phyloP scores from a whole-genome alignment of 371 early-diverging fungal genomes.

The Apophysomyces sp. region DNA sequence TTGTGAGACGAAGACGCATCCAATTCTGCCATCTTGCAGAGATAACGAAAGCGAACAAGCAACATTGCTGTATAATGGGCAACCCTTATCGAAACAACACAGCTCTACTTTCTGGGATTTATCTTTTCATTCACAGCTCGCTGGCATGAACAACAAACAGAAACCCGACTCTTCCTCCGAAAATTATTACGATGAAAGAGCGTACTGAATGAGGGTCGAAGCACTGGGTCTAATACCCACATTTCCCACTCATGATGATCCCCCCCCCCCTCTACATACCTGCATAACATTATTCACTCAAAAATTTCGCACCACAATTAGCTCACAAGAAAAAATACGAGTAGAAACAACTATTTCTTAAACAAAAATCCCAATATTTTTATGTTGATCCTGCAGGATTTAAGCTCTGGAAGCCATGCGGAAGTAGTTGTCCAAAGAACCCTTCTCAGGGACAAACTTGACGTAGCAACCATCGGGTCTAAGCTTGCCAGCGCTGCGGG shows the following conservation, averaged over 20 bases:
- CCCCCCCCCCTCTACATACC: not conserved
- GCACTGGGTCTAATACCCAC: not conserved
- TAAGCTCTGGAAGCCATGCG: constrained; percentile 30
- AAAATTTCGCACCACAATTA: not conserved
- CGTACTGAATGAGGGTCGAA: not conserved
- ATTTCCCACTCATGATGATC: not conserved
- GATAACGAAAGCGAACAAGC: not conserved
- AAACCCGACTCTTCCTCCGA: not conserved
- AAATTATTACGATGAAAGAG: not conserved
- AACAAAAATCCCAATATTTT: not conserved
- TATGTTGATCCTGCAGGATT: constrained; percentile 7
- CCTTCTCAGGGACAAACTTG: constrained; percentile 93
- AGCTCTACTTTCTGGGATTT: constrained; percentile 10
- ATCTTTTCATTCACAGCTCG: constrained; percentile 16
- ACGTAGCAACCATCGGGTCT: constrained; percentile 97
- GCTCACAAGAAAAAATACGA: not conserved
- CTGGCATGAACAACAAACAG: not conserved
- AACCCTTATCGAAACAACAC: not conserved
- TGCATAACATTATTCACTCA: not conserved
- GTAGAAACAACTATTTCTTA: constrained; percentile 1
- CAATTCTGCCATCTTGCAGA: not conserved
- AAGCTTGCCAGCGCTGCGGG: constrained; percentile 78
- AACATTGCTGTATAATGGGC: not conserved
- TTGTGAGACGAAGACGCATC: constrained; percentile 1
- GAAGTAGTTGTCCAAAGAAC: constrained; percentile 75